Conservation (phyloP, 1,284 basidiomycete species). For the Phenoliferia sp. region DNA sequence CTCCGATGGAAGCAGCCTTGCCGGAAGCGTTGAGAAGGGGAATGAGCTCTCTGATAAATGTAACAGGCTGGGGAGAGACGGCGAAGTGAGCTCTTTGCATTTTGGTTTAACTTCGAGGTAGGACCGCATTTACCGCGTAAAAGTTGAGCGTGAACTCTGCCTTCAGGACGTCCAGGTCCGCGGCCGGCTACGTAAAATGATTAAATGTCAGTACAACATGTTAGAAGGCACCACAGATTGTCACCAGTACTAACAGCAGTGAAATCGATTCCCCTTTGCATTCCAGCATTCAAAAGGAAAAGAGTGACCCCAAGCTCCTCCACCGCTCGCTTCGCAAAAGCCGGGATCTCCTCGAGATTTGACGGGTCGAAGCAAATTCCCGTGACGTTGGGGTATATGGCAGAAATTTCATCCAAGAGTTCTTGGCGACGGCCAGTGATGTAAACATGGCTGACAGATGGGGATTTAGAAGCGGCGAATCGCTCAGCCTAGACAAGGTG, state of each 20-base stretch:
- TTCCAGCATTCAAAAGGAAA: not conserved
- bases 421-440: not conserved
- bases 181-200: not conserved
- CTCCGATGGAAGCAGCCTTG: not conserved
- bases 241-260: not conserved
- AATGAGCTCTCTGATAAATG: not conserved
- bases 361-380: not conserved
- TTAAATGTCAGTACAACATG: not conserved
- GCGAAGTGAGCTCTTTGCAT: not conserved
- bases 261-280: not conserved
- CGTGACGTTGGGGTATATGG: not conserved
- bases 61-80: not conserved
- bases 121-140: not conserved
- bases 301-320: not conserved
- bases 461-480: not conserved
- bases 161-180: not conserved
- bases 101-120: not conserved
- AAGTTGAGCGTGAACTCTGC: not conserved
- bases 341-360: not conserved
- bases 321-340: not conserved
- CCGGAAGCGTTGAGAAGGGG: not conserved
- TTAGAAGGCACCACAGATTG: not conserved
- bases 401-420: not conserved
- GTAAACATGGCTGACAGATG: not conserved
- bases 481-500: not conserved